These are phyloP conservation scores for Erigeron philadelphicus DNA, from an alignment of 140 eudicot species.

Conservation along the genomic window DNA sequence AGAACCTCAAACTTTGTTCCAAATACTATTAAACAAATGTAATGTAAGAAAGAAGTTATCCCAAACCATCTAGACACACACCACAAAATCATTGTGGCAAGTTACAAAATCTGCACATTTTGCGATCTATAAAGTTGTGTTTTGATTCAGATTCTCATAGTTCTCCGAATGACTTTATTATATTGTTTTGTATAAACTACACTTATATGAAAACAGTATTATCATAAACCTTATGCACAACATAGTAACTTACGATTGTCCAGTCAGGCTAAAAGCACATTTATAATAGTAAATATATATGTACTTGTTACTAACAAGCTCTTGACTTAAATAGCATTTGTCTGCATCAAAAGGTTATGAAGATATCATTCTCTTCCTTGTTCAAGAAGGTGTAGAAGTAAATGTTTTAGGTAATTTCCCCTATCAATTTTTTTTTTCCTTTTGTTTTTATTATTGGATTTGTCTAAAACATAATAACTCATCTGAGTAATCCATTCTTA, in stretches of 20 bases:
- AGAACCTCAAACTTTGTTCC: too few relatives aligned
- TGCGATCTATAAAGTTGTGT: background rate
- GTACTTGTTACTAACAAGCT: constrained; percentile 12
- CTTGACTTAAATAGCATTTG: constrained; percentile 61
- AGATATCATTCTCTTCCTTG: constrained; percentile 59
- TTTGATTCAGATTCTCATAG: background rate
- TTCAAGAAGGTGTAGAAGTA: constrained; percentile 71
- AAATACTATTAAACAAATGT: too few relatives aligned
- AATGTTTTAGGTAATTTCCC: constrained; percentile 48
- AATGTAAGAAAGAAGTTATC: too few relatives aligned
- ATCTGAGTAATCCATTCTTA: constrained; percentile 2
- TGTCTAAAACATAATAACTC: background rate
- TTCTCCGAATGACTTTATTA: background rate
- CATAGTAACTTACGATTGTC: background rate
- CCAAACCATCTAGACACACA: too few relatives aligned
- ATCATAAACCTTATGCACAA: background rate
- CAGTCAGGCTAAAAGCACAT: too few relatives aligned
- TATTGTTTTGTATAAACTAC: background rate
- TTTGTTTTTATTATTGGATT: background rate
- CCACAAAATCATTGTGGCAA: too few relatives aligned
- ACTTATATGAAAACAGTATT: background rate
- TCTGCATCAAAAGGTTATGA: constrained; percentile 89
- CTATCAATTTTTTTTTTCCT: too few relatives aligned
- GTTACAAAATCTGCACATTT: too few relatives aligned
- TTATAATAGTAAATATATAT: too few relatives aligned